Conservation (phyloP, 2,329 filamentous ascomycete species). For the Rachicladosporium sp. region DNA sequence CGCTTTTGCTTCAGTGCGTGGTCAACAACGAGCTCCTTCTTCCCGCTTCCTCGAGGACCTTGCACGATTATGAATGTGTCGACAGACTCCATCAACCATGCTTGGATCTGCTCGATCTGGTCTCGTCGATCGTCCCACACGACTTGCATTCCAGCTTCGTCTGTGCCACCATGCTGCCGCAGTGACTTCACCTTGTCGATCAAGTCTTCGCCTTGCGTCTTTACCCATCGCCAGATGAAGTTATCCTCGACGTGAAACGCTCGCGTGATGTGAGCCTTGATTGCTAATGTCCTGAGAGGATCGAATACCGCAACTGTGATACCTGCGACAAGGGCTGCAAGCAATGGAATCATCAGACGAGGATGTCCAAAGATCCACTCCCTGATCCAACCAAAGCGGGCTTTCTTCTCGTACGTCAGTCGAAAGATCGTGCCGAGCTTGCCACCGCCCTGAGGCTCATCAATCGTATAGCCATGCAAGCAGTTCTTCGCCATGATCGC, state of each 20-base stretch:
- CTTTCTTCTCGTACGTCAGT: slow-evolving; percentile 69
- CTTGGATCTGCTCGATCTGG: slow-evolving; percentile 68
- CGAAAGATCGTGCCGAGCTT: slow-evolving; percentile 64
- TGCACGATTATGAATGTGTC: slow-evolving; percentile 92
- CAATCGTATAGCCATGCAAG: slow-evolving; percentile 69
- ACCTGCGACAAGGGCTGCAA: slow-evolving; percentile 70
- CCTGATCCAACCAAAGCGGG: slow-evolving; percentile 66
- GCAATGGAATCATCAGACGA: slow-evolving; percentile 68
- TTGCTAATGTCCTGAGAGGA: slow-evolving; percentile 85
- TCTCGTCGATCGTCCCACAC: slow-evolving; percentile 80
- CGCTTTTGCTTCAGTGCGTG: slow-evolving; percentile 57
- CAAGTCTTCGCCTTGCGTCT: slow-evolving; percentile 52
- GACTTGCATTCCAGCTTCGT: slow-evolving; percentile 59
- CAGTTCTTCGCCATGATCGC: slow-evolving; percentile 87
- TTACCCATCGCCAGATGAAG: slow-evolving; percentile 67
- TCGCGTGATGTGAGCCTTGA: slow-evolving; percentile 74
- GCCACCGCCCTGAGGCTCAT: slow-evolving; percentile 57
- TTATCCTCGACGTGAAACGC: slow-evolving; percentile 64
- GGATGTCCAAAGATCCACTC: slow-evolving; percentile 83
- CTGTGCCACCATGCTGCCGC: slow-evolving; percentile 29
- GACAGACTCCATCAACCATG: slow-evolving; percentile 75
- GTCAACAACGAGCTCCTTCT: slow-evolving; percentile 75
- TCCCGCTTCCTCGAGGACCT: slow-evolving; percentile 81
- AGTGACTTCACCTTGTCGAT: slow-evolving; percentile 42
- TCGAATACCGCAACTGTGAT: slow-evolving; percentile 85